Evolutionary conservation across 768 basidiomycete genomes (phyloP).

Genomic region (Tylopilus rubrobrunneus): DNA sequence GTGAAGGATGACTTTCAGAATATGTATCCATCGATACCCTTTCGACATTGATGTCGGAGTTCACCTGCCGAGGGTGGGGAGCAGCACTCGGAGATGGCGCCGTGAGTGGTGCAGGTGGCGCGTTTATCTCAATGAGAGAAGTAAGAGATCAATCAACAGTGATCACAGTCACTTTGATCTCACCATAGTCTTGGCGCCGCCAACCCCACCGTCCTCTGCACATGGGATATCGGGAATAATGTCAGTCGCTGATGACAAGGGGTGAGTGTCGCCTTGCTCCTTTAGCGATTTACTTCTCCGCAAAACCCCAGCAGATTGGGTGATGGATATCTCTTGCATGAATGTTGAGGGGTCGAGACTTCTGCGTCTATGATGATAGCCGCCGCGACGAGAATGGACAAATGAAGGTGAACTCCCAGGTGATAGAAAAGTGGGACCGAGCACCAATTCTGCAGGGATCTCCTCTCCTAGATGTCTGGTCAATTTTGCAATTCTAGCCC

Average conservation of each 20-base stretch:
- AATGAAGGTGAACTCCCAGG: background rate
- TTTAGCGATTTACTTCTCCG: slow-evolving; percentile 32
- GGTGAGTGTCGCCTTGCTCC: background rate
- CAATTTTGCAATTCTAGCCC: slow-evolving; percentile 34
- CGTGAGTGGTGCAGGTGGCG: background rate
- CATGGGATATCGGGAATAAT: background rate
- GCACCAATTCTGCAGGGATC: slow-evolving; percentile 35
- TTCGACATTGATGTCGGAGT: background rate
- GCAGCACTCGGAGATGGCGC: background rate
- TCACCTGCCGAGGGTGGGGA: background rate
- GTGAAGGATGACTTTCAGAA: background rate
- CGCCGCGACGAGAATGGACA: background rate
- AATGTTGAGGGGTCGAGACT: slow-evolving; percentile 16
- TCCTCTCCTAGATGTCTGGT: slow-evolving; percentile 36
- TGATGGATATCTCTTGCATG: background rate
- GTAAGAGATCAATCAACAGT: slow-evolving; percentile 1
- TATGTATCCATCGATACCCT: background rate
- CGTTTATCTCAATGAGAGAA: background rate
- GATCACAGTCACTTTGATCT: background rate
- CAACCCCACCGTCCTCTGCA: background rate
- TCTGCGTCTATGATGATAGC: slow-evolving; percentile 10
- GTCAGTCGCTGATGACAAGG: background rate
- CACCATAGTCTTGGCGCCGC: slow-evolving; percentile 1
- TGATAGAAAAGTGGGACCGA: slow-evolving; percentile 7
- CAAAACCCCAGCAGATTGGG: slow-evolving; percentile 1